These are phyloP conservation scores for Sclerotiophoma versabilis DNA, from an alignment of 2,329 filamentous ascomycete genomes.

Conservation along the genomic window DNA sequence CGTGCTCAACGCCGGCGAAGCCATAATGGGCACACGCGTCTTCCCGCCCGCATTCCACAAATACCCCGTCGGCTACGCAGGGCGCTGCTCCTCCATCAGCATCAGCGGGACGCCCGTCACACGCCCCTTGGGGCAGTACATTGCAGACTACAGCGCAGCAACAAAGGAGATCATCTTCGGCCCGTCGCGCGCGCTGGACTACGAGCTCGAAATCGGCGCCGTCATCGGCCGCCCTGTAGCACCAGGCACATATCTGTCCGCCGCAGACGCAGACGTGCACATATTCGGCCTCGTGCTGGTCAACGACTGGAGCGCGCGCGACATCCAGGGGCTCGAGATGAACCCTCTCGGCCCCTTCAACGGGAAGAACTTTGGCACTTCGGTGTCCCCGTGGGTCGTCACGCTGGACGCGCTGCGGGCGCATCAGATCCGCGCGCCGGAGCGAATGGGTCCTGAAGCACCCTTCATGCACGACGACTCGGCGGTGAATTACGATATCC, in stretches of 20 bases:
- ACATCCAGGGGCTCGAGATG: conserved; percentile 70
- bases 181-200: conserved; percentile 54
- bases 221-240: conserved; percentile 53
- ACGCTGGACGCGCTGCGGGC: conserved; percentile 64
- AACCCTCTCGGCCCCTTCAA: conserved; percentile 67
- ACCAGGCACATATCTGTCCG: conserved; percentile 49
- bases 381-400: conserved; percentile 68
- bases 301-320: conserved; percentile 70
- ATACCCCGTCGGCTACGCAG: conserved; percentile 60
- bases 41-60: conserved; percentile 40
- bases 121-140: conserved; percentile 38
- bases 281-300: conserved; percentile 69
- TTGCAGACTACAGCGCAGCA: conserved; percentile 39
- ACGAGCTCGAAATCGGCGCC: conserved; percentile 59
- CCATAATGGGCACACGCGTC: conserved; percentile 29
- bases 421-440: conserved; percentile 34
- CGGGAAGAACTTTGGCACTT: conserved; percentile 66
- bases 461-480: conserved; percentile 34
- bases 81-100: conserved; percentile 61
- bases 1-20: conserved; percentile 58
- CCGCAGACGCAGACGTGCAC: conserved; percentile 58
- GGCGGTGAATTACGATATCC: conserved; percentile 36
- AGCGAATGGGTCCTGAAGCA: conserved; percentile 30
- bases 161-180: conserved; percentile 60
- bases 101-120: conserved; percentile 54